Conservation (phyloP, 805 yeast genomes). For the Hanseniaspora lindneri region DNA sequence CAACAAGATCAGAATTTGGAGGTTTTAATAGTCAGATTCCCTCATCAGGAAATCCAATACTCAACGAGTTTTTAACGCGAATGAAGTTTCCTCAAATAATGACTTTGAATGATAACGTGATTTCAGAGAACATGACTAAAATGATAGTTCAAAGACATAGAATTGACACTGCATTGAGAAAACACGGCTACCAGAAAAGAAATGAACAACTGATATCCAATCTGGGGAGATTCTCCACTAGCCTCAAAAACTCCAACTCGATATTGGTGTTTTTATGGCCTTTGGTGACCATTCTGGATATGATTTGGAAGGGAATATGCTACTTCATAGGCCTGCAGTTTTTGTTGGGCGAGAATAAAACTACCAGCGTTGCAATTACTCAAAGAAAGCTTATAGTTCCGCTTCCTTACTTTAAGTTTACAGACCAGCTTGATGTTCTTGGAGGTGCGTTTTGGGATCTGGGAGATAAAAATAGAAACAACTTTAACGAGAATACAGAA, state of each 20-base stretch:
- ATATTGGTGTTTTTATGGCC: conserved; percentile 9
- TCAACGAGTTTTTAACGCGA: conserved; percentile 13
- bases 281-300: neutral
- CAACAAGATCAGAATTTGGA: neutral
- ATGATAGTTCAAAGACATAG: neutral
- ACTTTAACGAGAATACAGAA: neutral
- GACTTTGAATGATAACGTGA: neutral
- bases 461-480: neutral
- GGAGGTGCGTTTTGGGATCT: too few species aligned
- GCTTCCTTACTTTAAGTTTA: conserved; percentile 10
- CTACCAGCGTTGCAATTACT: neutral
- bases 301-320: conserved; percentile 2
- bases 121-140: neutral
- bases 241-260: neutral
- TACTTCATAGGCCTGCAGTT: conserved; percentile 9
- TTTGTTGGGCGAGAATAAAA: neutral
- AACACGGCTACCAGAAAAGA: neutral
- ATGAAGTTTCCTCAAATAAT: conserved; percentile 4
- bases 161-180: neutral
- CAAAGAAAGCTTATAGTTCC: conserved; percentile 5
- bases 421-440: conserved; percentile 4
- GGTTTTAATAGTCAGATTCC: neutral
- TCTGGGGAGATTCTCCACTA: neutral
- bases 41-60: conserved; percentile 6
- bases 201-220: neutral